A percentile compares a stretch with the other conserved stretches of the same genome.
These are phyloP conservation scores for Scleroderma bovista DNA, from an alignment of 768 basidiomycete genomes.

Conservation along the genomic window DNA sequence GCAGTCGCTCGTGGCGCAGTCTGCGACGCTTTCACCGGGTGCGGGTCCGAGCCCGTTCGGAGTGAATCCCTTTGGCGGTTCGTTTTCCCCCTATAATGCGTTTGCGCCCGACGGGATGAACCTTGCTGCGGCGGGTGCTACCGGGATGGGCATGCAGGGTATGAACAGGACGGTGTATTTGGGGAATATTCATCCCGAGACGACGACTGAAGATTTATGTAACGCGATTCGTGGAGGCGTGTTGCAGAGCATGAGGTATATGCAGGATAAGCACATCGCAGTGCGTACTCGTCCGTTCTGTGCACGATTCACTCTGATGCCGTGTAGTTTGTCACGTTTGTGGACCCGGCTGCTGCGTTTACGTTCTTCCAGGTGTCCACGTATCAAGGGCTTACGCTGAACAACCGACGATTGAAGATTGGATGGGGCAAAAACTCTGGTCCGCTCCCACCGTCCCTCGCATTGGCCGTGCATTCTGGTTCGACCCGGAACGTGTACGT, in stretches of 20 bases:
- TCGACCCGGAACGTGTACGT: conserved; percentile 97
- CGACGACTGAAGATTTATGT: conserved; percentile 90
- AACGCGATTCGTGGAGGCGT: conserved; percentile 97
- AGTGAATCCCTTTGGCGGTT: conserved; percentile 27
- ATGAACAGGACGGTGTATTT: conserved; percentile 93
- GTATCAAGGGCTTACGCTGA: conserved; percentile 84
- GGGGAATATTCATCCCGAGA: conserved; percentile 96
- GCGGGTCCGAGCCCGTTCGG: conserved; percentile 26
- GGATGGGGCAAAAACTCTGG: conserved; percentile 98
- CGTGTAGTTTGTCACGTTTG: conserved; percentile 86
- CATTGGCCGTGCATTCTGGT: conserved; percentile 85
- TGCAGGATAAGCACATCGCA: conserved; percentile 97
- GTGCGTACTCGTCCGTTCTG: conserved; percentile 40
- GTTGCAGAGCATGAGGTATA: conserved; percentile 89
- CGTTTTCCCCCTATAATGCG: conserved; percentile 46
- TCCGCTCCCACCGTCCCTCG: conserved; percentile 74
- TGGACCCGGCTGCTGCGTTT: conserved; percentile 88
- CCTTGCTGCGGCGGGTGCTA: conserved; percentile 14
- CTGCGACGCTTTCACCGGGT: conserved; percentile 34
- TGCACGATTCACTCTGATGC: neutral
- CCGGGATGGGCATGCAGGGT: conserved; percentile 37
- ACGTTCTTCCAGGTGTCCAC: conserved; percentile 93
- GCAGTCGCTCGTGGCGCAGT: conserved; percentile 55
- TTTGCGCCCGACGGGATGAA: conserved; percentile 41
- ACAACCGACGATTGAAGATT: conserved; percentile 91